Evolutionary conservation across 1,284 basidiomycete genomes (phyloP).

Genomic region (Sanghuangporus sanghuang): DNA sequence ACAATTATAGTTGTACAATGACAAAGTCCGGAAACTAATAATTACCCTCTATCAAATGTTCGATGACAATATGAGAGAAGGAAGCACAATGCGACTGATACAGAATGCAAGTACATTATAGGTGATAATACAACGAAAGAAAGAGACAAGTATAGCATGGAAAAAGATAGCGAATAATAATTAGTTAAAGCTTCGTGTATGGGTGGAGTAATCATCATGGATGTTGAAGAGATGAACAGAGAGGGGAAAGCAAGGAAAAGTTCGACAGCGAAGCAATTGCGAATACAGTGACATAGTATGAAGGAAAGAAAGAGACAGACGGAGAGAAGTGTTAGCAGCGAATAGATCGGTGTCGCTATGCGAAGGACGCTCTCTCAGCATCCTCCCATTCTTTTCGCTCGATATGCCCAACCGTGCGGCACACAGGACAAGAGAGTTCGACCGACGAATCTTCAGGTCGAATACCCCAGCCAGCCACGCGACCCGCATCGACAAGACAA

Average conservation of each 20-base stretch:
- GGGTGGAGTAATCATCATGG: too few species aligned
- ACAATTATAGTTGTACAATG: background rate
- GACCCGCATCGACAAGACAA: slow-evolving; percentile 69
- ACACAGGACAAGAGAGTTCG: slow-evolving; percentile 66
- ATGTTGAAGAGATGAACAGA: background rate
- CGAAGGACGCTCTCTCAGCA: slow-evolving; percentile 28
- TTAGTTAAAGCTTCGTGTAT: too few species aligned
- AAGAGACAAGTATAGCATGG: background rate
- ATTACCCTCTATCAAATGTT: background rate
- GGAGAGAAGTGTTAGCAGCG: background rate
- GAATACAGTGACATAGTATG: background rate
- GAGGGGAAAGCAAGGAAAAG: background rate
- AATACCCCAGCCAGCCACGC: slow-evolving; percentile 48
- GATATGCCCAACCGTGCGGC: slow-evolving; percentile 53
- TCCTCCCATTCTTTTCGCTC: slow-evolving; percentile 56
- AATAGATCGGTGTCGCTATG: slow-evolving; percentile 1
- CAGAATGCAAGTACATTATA: background rate
- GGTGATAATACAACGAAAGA: background rate
- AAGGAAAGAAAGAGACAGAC: background rate
- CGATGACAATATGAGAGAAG: background rate
- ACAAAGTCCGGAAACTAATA: background rate
- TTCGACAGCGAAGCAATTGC: background rate
- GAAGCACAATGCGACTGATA: background rate
- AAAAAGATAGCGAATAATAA: background rate
- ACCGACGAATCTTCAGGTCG: slow-evolving; percentile 33